phyloP scores from a whole-genome alignment of 73 alveolate genomes.

The Tetrahymena malaccensis region DNA sequence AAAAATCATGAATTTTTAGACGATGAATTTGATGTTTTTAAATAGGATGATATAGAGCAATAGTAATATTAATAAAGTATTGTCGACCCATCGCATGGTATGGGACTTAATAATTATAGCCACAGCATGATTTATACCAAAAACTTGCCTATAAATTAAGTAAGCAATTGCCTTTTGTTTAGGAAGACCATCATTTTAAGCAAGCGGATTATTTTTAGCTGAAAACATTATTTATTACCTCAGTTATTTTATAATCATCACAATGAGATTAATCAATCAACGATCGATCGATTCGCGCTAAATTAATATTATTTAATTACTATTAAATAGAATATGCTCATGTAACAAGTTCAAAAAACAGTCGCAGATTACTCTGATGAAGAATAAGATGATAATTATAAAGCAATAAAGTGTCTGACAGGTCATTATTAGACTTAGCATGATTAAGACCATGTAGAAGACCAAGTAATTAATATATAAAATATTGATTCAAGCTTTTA shows the following conservation, averaged over 20 bases:
- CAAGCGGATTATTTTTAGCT: background rate
- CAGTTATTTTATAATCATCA: background rate
- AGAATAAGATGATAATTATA: background rate
- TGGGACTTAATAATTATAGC: background rate
- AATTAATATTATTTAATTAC: background rate
- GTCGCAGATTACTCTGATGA: background rate
- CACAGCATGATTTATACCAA: background rate
- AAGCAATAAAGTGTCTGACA: background rate
- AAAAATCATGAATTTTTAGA: background rate
- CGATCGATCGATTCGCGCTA: background rate
- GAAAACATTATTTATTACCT: too few species aligned
- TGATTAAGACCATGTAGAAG: background rate
- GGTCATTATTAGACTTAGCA: background rate
- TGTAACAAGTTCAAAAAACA: background rate
- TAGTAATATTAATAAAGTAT: background rate
- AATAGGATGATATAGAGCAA: background rate
- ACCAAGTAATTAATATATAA: background rate
- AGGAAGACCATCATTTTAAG: background rate
- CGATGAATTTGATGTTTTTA: background rate
- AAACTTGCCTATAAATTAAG: background rate
- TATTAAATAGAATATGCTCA: background rate
- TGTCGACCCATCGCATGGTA: background rate
- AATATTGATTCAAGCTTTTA: background rate
- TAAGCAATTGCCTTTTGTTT: too few species aligned
- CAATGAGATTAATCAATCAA: background rate